Base-by-base conservation (phyloP, 306 rosid species). In the Vigna unguiculata region DNA sequence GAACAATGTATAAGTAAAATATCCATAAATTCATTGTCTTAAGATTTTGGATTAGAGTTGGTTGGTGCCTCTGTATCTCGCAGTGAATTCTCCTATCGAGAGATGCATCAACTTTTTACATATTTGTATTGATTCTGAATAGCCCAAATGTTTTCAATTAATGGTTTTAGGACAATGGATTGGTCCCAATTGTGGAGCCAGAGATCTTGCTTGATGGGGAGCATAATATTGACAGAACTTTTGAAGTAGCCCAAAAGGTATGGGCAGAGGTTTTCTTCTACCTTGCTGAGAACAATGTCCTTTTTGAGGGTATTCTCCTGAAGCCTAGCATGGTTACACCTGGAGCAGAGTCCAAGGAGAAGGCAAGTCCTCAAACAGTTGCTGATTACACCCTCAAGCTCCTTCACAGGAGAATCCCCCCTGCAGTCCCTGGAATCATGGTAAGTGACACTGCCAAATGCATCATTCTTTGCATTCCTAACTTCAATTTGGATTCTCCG, bases 311-410 rank as follows among this genome's bases (percentile, higher is more conserved):
- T 68, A 90, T 93, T 72, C 98, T 93, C 77, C 89, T 93, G 72
- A 93, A 93, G 86, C 98, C 98, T 36, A 93, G 98, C 81, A 93
- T 93, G 98, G 98, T 93, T 61, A 93, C 98, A 40, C 98, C 98
- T 15, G 98, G 98, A 34, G 96, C 98, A 19, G 96, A 90, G 82
- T 62, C 77, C 87, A 93, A 90, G 85, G 90, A 90, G 0, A 87
- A 20, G 75, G 96, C 90, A 70, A 62, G 87, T 73, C 98, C 98
- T 38, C 47, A 85, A 55, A 72, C 84, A 22, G 93, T 93, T 71
- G 91, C 98, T 0, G 86, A 82, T 1, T 90, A 90, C 91, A 93
- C 98, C 75, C 93, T 93, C 85, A 84, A 72, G 80, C 96, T 93
- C 76, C 98, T 93, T 83, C 85, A 81, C 16, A 72, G 86, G 71